Conservation (phyloP, 2,329 filamentous ascomycete genomes). For the Paecilomyces sp. region DNA sequence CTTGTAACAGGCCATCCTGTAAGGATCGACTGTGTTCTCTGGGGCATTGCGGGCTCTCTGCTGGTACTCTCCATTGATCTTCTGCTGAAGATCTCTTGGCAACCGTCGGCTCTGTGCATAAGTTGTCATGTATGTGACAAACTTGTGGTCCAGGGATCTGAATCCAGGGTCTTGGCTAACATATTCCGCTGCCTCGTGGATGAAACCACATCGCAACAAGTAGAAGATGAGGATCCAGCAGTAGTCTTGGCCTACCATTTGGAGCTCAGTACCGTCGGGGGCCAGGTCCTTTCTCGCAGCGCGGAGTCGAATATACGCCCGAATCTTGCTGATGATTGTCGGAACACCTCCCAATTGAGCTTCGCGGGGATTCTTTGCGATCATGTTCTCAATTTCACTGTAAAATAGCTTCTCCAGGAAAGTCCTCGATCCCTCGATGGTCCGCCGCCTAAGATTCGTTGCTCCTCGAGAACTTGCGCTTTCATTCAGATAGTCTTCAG, state of each 20-base stretch:
- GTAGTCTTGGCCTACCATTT: constrained; percentile 72
- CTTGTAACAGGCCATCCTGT: constrained; percentile 96
- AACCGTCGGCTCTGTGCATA: constrained; percentile 77
- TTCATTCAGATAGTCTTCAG: constrained; percentile 69
- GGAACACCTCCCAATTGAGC: constrained; percentile 85
- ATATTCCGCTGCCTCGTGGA: constrained; percentile 78
- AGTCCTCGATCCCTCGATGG: constrained; percentile 69
- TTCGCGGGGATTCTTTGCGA: constrained; percentile 78
- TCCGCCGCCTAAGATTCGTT: constrained; percentile 65
- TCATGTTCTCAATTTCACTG: constrained; percentile 65
- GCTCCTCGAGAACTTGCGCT: constrained; percentile 57
- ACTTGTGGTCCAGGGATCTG: constrained; percentile 82
- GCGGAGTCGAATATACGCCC: constrained; percentile 81
- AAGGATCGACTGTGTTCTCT: constrained; percentile 84
- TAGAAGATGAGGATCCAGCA: constrained; percentile 95
- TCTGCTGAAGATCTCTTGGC: constrained; percentile 70
- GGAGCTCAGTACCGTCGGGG: constrained; percentile 71
- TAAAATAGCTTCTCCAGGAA: constrained; percentile 80
- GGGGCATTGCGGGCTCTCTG: constrained; percentile 77
- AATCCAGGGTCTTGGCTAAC: constrained; percentile 76
- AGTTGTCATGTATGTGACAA: constrained; percentile 76
- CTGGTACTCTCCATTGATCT: constrained; percentile 83
- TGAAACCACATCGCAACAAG: constrained; percentile 75
- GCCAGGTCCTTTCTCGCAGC: constrained; percentile 75
- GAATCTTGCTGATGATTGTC: constrained; percentile 81